phyloP scores from a whole-genome alignment of 2,329 filamentous ascomycete genomes.

The Epichloe scottii region DNA sequence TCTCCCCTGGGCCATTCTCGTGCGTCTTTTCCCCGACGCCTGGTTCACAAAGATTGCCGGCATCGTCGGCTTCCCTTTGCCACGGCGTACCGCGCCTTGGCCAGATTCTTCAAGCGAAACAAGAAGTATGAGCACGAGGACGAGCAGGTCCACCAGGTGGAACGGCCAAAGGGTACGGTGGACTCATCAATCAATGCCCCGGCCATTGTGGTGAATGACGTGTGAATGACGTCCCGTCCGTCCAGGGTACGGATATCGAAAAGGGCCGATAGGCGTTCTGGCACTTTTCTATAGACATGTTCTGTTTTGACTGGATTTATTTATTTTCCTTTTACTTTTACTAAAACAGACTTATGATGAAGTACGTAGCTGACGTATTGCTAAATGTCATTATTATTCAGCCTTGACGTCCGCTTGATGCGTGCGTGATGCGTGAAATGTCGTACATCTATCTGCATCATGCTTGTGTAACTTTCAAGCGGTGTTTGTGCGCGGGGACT shows the following conservation, averaged over 20 bases:
- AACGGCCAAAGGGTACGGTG: not conserved
- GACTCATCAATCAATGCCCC: not conserved
- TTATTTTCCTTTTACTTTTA: not conserved
- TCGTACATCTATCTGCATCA: not conserved
- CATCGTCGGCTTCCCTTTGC: conserved; percentile 4
- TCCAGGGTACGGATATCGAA: not conserved
- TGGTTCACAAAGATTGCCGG: conserved; percentile 13
- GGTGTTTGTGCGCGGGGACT: no score
- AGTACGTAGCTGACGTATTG: not conserved
- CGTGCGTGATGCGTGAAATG: not conserved
- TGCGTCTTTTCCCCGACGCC: conserved; percentile 72
- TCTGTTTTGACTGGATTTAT: not conserved
- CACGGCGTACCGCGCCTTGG: not conserved
- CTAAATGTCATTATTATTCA: not conserved
- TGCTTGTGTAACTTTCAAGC: no score
- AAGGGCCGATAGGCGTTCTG: not conserved
- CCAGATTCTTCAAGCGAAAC: not conserved
- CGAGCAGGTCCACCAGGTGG: not conserved
- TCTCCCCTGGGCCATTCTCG: conserved; percentile 67
- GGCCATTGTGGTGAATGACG: not conserved
- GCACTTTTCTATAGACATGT: not conserved
- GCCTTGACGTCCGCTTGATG: not conserved
- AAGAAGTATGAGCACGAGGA: not conserved
- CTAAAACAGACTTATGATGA: not conserved
- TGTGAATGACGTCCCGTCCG: not conserved